Conservation (phyloP, 1,284 basidiomycete genomes). For the Rhizoctonia solani region DNA sequence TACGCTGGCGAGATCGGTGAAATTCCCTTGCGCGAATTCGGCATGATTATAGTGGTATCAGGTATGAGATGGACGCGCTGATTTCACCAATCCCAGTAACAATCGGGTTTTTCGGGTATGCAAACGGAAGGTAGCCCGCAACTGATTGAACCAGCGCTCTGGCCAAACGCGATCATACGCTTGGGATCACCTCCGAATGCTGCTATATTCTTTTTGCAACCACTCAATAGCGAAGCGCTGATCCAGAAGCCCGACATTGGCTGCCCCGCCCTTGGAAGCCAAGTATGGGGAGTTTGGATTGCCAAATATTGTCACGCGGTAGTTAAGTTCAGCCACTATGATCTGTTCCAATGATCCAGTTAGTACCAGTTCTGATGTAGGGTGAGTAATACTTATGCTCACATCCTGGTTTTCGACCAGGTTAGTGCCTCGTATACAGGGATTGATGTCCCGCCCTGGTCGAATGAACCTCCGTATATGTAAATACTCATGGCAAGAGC, state of each 20-base stretch:
- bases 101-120: constrained; percentile 30
- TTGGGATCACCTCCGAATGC: constrained; percentile 52
- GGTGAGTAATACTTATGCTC: background rate
- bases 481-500: constrained; percentile 26
- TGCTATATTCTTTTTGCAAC: constrained; percentile 51
- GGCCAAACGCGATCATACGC: constrained; percentile 43
- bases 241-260: constrained; percentile 48
- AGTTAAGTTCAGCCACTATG: constrained; percentile 20
- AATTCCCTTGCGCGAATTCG: constrained; percentile 7
- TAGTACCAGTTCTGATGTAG: too few relatives aligned
- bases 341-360: background rate
- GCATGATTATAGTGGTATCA: background rate
- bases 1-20: constrained; percentile 25
- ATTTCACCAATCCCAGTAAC: constrained; percentile 6
- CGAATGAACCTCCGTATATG: constrained; percentile 25
- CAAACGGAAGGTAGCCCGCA: constrained; percentile 6
- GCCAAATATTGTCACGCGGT: constrained; percentile 31
- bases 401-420: constrained; percentile 25
- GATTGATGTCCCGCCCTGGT: constrained; percentile 21
- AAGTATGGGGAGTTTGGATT: constrained; percentile 28
- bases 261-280: constrained; percentile 41
- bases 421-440: constrained; percentile 12
- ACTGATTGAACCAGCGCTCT: constrained; percentile 35
- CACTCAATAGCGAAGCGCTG: constrained; percentile 52
- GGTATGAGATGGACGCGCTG: background rate